Base-by-base conservation (phyloP, 2,329 filamentous ascomycete genomes). In the Huntiella abstrusa region DNA sequence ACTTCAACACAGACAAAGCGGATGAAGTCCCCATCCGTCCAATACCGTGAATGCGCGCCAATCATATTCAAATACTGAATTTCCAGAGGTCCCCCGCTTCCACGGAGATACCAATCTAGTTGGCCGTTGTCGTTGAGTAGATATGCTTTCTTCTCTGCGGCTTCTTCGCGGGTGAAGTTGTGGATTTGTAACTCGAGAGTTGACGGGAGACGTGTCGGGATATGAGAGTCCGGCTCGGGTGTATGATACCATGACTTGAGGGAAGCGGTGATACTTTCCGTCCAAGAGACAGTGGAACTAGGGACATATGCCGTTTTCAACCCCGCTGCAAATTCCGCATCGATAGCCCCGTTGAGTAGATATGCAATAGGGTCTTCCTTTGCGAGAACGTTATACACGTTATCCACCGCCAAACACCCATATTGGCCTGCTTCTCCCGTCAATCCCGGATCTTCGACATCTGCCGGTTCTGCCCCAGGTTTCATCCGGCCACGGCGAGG, bases 51-150 rank as follows among this genome's bases (percentile, higher is more conserved):
- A 61, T 98, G 91, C 6, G 91, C 91, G 48, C 85, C 83, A 46
- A 98, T 64, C 91, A 98, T 98, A 54, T 93, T 95, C 33, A 96
- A 63, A 58, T 98, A 98, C 62, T 96, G 87, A 17, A 95, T 86
- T 61, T 94, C 91, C 33, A 98, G 66, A 3, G 87, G 80, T 0
- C 91, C 91, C 1, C 83, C 81, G 0, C 85, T 83, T 5, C 84
- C 86, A 42, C 77, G 77, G 42, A 98, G 65, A 55, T 80, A 92
- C 61, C 77, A 98, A 59, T 98, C 91, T 36, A 98, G 79, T 62
- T 98, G 91, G 0, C 87, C 88, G 53, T 96, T 96, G 55, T 98
- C 91, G 54, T 98, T 98, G 3, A 98, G 72, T 5, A 94, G 60
- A 51, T 77, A 80, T 52, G 87, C 86, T 54, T 88, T 80, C 58